Base-by-base conservation (phyloP, 192 early-diverging fungal species). In the Rhizoclosmatium sp. region DNA sequence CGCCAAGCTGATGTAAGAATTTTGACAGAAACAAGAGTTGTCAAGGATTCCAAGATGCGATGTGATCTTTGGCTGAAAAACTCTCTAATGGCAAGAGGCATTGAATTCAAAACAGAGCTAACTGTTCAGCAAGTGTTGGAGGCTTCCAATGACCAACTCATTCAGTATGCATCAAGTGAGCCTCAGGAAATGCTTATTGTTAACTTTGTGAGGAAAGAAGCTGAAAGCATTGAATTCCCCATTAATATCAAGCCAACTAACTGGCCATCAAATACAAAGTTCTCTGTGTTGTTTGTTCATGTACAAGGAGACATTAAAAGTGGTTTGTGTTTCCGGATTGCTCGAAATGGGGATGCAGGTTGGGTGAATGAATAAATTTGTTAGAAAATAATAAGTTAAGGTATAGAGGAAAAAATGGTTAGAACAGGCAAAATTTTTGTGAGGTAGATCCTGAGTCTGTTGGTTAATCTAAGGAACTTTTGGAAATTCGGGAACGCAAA, bases 171-270 rank as follows among this genome's bases (percentile, higher is more conserved):
- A 7, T 69, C 67, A 44, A 19, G 44, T 42, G 45, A 69, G 3
- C 67, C 67, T 1, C 23, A 42, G 7, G 47, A 69, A 47, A 69
- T 69, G 67, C 10, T 69, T 4, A 9, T 48, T 12, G 19, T 69
- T 1, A 69, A 69, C 45, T 69, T 69, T 47, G 67, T 69, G 2
- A 69, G 41, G 67, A 69, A 69, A 23, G 67, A 69, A 23, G 67
- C 44, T 5, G 67, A 69, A 16, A 10, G 12, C 14, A 69, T 69
- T 14, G 45, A 10, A 2, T 69, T 69, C 45, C 3, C 47, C 1
- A 2, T 69, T 2, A 3, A 69, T 42, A 69, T 69, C 14, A 9
- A 69, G 46, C 67, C 67, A 39, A 42, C 45, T 47, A 42, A 42
- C 1, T 69, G 67, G 67, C 0, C n/a, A 31, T 42, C 67, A 69